Percentiles rank a stretch among this genome's conserved stretches.
Evolutionary conservation across 2,329 filamentous ascomycete genomes (phyloP).

Genomic region (Colletotrichum higginsianum): DNA sequence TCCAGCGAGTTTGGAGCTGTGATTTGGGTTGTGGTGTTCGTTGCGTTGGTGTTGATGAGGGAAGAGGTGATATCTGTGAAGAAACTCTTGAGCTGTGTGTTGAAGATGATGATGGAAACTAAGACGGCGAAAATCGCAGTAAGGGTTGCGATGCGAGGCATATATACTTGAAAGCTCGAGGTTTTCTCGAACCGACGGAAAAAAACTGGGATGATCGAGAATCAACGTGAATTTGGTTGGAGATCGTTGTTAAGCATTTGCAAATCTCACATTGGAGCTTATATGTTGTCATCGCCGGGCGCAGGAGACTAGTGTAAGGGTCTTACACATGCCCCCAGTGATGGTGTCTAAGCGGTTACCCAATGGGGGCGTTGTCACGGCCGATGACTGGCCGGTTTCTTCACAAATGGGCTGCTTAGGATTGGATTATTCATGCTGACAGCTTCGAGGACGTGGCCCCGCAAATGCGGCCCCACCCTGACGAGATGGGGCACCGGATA

Average conservation of each 20-base stretch:
- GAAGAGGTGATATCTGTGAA: conserved; percentile 46
- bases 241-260: conserved; percentile 43
- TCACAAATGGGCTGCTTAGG: conserved; percentile 31
- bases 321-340: conserved; percentile 38
- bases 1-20: conserved; percentile 24
- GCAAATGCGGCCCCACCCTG: conserved; percentile 2
- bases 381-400: conserved; percentile 12
- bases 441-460: conserved; percentile 22
- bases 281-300: conserved; percentile 25
- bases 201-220: conserved; percentile 39
- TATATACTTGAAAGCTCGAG: conserved; percentile 52
- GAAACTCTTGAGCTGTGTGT: conserved; percentile 46
- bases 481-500: background rate
- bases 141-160: conserved; percentile 53
- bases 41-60: conserved; percentile 44
- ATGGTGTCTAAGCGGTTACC: conserved; percentile 38
- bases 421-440: conserved; percentile 45
- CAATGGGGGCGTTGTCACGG: conserved; percentile 20
- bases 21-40: conserved; percentile 38
- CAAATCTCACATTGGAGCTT: conserved; percentile 31
- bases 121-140: conserved; percentile 55
- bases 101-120: conserved; percentile 56
- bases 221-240: conserved; percentile 19
- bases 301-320: conserved; percentile 18
- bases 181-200: background rate